Conservation (phyloP, 2,329 filamentous ascomycete genomes). For the Pestalotiopsis sp. region DNA sequence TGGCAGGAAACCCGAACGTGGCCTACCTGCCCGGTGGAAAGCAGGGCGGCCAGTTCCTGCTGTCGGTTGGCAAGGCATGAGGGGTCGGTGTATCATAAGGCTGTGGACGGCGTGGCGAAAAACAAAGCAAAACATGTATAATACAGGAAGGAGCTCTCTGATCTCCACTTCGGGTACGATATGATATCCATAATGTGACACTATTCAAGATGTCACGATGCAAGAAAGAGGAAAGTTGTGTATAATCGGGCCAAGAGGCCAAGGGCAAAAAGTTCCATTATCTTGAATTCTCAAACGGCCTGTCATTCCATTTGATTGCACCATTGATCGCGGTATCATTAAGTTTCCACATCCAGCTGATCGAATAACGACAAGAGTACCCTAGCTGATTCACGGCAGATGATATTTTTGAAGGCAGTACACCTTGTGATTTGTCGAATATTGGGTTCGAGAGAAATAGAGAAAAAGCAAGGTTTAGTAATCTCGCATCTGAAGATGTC, state of each 20-base stretch:
- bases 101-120: conserved; percentile 8
- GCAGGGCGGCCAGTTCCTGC: conserved; percentile 57
- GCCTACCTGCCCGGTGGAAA: conserved; percentile 81
- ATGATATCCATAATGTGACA: conserved; percentile 30
- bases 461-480: too few species aligned
- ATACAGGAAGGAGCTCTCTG: conserved; percentile 28
- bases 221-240: background rate
- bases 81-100: conserved; percentile 7
- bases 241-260: background rate
- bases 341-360: too few species aligned
- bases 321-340: too few species aligned
- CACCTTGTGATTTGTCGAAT: too few species aligned
- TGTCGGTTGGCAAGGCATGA: conserved; percentile 52
- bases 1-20: conserved; percentile 91
- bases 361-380: too few species aligned
- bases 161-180: conserved; percentile 34
- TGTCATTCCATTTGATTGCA: too few species aligned
- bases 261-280: background rate
- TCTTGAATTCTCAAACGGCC: background rate
- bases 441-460: too few species aligned
- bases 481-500: too few species aligned
- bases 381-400: too few species aligned
- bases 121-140: conserved; percentile 24
- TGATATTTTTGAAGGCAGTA: too few species aligned
- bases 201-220: conserved; percentile 16